Evolutionary conservation across 140 eudicot species (phyloP), one percentile per base, ranked within the genome.

Genomic region (Anethum foeniculum): DNA sequence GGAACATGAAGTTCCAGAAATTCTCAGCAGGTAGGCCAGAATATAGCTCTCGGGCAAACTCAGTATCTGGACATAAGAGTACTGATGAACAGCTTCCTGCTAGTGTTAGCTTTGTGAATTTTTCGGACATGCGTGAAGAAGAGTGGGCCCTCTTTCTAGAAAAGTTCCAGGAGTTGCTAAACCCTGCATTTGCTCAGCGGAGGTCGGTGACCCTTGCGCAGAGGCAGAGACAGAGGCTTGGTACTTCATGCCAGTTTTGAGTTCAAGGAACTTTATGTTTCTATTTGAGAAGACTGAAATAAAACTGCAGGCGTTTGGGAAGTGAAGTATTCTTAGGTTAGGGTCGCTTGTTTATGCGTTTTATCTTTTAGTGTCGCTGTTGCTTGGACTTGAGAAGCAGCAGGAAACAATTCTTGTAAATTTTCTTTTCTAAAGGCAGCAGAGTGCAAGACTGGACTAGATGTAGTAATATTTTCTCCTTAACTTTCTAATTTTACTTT

Each of bases 241-340:
- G 98, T 72, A 94, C 96, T 86, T 94, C 98, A 44, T 94, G 98
- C 93, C 94, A 90, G 96, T 94, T 94, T 92, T 94, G 93, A 94
- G 89, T 58, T 78, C 48, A 82, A 83, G 86, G 82, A 76, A 73
- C 80, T 34, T 28, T 52, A 77, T 51, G 21, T 36, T n/a, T 1
- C 41, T 75, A 43, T 15, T 69, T 77, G 79, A 36, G 27, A 77
- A 54, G 64, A 47, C 77, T 71, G 49, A 54, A 84, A 80, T 49
- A 80, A 80, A 64, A 47, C 30, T 62, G 88, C 81, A 75, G 67
- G 76, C 48, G 78, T 65, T 83, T 60, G 32, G 32, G 86, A 60
- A 34, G 80, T 49, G 79, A 77, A 25, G 84, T 25, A 62, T 74
- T 82, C 51, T 75, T 75, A 77, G 83, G 71, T 36, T 84, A 80